Percentiles rank a stretch among this genome's conserved stretches.
phyloP scores from a whole-genome alignment of 495 filamentous ascomycete species.

The Aspergillus diversus region DNA sequence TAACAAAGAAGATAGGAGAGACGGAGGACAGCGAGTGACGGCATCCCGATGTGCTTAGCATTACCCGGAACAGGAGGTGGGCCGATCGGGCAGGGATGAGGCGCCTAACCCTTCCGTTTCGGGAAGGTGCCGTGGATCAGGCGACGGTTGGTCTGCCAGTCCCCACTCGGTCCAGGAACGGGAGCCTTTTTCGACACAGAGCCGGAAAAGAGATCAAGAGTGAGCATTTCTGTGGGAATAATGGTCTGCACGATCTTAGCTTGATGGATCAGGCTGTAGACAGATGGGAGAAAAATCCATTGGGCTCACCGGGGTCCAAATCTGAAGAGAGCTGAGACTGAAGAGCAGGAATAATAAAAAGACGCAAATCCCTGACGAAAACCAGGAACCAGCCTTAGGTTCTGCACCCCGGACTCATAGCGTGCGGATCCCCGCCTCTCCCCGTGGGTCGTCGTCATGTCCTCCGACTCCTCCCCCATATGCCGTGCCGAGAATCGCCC shows the following conservation, averaged over 20 bases:
- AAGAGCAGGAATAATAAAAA: too few species aligned
- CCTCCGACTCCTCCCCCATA: neutral
- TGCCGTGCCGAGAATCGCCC: slow-evolving; percentile 6
- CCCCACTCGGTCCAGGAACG: neutral
- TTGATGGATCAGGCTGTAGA: neutral
- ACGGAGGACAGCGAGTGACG: neutral
- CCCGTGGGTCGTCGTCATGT: slow-evolving; percentile 11
- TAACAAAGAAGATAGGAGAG: neutral
- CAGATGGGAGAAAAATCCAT: neutral
- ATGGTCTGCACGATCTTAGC: neutral
- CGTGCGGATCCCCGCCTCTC: slow-evolving; percentile 10
- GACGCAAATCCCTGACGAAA: neutral
- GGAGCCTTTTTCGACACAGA: slow-evolving; percentile 3
- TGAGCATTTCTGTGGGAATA: neutral
- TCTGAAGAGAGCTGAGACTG: too few species aligned
- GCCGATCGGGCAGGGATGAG: slow-evolving; percentile 5
- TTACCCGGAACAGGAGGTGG: slow-evolving; percentile 9
- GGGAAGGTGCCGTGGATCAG: slow-evolving; percentile 5
- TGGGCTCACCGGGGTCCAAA: too few species aligned
- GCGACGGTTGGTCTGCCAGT: neutral
- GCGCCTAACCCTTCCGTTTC: slow-evolving; percentile 11
- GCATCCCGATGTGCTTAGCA: slow-evolving; percentile 15
- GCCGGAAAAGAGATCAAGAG: neutral
- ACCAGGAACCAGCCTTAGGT: neutral
- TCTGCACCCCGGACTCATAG: slow-evolving; percentile 2